Conservation (phyloP, 441 rosid species). For the Brassica hybrid region DNA sequence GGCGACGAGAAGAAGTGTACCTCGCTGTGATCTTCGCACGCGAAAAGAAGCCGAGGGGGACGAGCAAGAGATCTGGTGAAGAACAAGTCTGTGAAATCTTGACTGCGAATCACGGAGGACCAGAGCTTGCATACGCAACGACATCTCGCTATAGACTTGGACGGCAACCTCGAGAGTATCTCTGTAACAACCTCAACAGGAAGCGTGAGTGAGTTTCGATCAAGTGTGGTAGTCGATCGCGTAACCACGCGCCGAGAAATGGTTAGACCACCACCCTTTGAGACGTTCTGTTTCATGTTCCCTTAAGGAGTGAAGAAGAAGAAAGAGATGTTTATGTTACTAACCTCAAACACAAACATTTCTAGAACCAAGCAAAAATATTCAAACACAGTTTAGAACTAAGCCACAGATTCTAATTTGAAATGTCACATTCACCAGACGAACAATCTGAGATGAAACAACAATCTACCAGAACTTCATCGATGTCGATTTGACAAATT, state of each 20-base stretch:
- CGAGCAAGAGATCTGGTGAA: slow-evolving; percentile 1
- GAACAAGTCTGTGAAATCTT: not conserved
- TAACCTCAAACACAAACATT: no score
- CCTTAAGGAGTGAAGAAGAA: no score
- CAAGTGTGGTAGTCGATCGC: not conserved
- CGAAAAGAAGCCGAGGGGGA: not conserved
- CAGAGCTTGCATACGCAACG: not conserved
- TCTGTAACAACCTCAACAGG: not conserved
- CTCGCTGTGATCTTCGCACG: not conserved
- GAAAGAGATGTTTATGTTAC: no score
- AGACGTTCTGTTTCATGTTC: no score
- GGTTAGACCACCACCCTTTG: no score
- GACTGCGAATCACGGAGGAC: not conserved
- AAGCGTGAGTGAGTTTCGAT: not conserved
- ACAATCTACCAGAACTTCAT: no score
- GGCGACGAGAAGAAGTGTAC: slow-evolving; percentile 9
- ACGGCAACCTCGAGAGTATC: not conserved
- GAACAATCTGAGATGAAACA: no score
- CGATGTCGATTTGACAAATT: no score
- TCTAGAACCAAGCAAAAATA: no score
- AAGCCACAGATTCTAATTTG: no score
- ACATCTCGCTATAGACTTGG: not conserved
- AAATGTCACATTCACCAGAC: no score
- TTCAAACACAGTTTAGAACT: no score
- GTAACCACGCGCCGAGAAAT: not conserved